Evolutionary conservation across 257 asterid genomes (phyloP).

Genomic region (Petunia axillaris): DNA sequence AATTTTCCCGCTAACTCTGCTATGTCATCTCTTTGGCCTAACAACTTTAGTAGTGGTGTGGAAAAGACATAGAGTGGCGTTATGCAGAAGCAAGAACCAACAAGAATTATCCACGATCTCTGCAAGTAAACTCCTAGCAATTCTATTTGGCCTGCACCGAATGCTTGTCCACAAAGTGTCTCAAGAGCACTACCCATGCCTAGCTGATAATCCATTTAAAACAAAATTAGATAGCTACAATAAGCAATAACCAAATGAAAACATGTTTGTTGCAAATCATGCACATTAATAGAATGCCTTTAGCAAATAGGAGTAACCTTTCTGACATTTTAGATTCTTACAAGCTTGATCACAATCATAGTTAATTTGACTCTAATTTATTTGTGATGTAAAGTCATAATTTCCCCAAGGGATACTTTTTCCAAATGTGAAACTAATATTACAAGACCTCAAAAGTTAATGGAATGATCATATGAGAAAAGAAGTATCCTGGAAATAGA

Average conservation of each 20-base stretch:
- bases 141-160: slow-evolving; percentile 82
- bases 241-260: neutral
- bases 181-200: slow-evolving; percentile 99
- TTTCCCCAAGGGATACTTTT: neutral
- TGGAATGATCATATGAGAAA: neutral
- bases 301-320: neutral
- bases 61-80: slow-evolving; percentile 76
- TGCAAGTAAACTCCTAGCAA: slow-evolving; percentile 89
- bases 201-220: slow-evolving; percentile 47
- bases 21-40: slow-evolving; percentile 79
- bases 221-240: neutral
- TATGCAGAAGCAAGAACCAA: slow-evolving; percentile 59
- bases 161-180: slow-evolving; percentile 94
- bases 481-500: neutral
- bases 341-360: neutral
- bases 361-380: neutral
- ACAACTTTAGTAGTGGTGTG: slow-evolving; percentile 56
- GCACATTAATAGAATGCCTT: neutral
- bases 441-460: neutral
- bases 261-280: neutral
- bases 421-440: neutral
- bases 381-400: neutral
- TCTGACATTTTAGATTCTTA: neutral
- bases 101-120: slow-evolving; percentile 81
- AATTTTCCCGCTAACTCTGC: slow-evolving; percentile 83